These are phyloP conservation scores for Lasiosphaeriaceae sp. DNA, from an alignment of 495 filamentous ascomycete genomes.

Conservation along the genomic window DNA sequence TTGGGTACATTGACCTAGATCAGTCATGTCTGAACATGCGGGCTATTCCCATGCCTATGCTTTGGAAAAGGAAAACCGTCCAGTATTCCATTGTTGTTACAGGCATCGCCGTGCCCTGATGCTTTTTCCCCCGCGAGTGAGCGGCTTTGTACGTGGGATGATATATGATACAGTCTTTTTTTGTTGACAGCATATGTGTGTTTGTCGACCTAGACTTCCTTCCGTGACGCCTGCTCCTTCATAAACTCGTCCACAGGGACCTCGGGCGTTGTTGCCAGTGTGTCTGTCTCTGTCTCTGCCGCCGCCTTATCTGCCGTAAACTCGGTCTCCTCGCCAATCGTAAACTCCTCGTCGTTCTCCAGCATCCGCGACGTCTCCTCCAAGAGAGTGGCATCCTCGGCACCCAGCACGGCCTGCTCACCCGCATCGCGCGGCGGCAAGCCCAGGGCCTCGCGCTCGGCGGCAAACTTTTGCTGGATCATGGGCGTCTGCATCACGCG, in stretches of 20 bases:
- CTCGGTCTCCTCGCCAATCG: slow-evolving; percentile 31
- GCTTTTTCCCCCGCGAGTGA: too few relatives aligned
- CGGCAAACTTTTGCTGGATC: slow-evolving; percentile 56
- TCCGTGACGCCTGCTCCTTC: slow-evolving; percentile 13
- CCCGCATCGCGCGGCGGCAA: slow-evolving; percentile 20
- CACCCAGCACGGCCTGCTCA: not conserved
- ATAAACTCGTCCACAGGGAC: slow-evolving; percentile 19
- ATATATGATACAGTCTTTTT: too few relatives aligned
- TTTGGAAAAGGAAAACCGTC: too few relatives aligned
- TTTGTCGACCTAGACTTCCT: not conserved
- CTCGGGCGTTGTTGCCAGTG: not conserved
- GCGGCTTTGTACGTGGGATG: too few relatives aligned
- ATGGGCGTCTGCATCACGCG: slow-evolving; percentile 69
- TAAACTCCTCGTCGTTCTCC: slow-evolving; percentile 34
- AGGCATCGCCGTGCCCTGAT: too few relatives aligned
- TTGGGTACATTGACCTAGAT: too few relatives aligned
- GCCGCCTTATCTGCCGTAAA: not conserved
- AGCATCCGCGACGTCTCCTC: slow-evolving; percentile 38
- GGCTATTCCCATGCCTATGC: too few relatives aligned
- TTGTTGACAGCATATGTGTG: too few relatives aligned
- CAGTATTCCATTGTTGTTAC: too few relatives aligned
- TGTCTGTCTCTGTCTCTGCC: slow-evolving; percentile 12
- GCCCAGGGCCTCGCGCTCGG: slow-evolving; percentile 46
- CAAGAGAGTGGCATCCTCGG: slow-evolving; percentile 5
- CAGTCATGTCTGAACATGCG: too few relatives aligned